Evolutionary conservation across 2,329 filamentous ascomycete genomes (phyloP).

Genomic region (Aspergillus cejpii): DNA sequence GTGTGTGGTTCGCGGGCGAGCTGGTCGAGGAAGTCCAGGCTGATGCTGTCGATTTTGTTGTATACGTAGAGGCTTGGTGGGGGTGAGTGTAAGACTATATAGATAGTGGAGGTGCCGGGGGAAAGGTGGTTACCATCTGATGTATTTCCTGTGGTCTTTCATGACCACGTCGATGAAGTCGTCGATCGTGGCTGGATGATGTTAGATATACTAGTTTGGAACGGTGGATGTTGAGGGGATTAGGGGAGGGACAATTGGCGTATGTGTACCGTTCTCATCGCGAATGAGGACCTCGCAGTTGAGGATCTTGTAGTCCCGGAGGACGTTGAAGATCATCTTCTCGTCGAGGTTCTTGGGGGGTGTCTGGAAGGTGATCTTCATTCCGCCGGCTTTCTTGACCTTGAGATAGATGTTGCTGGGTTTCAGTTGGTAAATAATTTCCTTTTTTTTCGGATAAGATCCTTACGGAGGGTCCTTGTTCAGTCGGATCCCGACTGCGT

Average conservation of each 20-base stretch:
- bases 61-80: slow-evolving; percentile 75
- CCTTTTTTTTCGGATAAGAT: not conserved
- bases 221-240: slow-evolving; percentile 2
- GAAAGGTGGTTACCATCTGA: slow-evolving; percentile 52
- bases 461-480: slow-evolving; percentile 83
- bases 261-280: slow-evolving; percentile 65
- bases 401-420: slow-evolving; percentile 93
- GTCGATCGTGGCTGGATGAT: slow-evolving; percentile 82
- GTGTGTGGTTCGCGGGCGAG: slow-evolving; percentile 89
- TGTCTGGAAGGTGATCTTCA: slow-evolving; percentile 94
- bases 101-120: not conserved
- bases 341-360: slow-evolving; percentile 90
- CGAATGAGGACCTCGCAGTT: slow-evolving; percentile 95
- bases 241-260: not conserved
- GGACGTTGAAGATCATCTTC: slow-evolving; percentile 96
- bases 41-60: slow-evolving; percentile 98
- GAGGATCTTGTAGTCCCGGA: slow-evolving; percentile 96
- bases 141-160: slow-evolving; percentile 98
- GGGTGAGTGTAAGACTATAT: not conserved
- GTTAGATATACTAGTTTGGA: too few species aligned
- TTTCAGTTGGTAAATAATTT: not conserved
- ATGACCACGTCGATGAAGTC: slow-evolving; percentile 99
- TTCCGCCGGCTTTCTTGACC: slow-evolving; percentile 87
- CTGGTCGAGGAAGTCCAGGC: slow-evolving; percentile 85
- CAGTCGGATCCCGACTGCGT: slow-evolving; percentile 88